Conservation (phyloP, 805 yeast species). For the Ogataea sp. region DNA sequence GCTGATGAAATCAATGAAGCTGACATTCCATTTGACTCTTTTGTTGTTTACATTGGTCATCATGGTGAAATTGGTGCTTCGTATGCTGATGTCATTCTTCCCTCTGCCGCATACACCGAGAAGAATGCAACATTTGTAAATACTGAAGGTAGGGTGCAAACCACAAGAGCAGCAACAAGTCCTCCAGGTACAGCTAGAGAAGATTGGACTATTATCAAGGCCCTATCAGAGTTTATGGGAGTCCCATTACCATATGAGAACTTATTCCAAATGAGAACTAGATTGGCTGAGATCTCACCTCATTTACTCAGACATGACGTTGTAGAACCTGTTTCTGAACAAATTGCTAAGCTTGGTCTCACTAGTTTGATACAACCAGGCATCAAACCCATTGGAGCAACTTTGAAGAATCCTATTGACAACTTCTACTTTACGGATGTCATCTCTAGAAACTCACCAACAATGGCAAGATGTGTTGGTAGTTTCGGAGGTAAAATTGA, state of each 20-base stretch:
- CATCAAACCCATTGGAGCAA: slow-evolving; percentile 29
- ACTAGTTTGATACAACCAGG: slow-evolving; percentile 23
- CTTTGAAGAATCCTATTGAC: slow-evolving; percentile 61
- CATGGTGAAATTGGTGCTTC: slow-evolving; percentile 90
- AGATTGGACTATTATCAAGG: slow-evolving; percentile 85
- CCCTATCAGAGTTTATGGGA: slow-evolving; percentile 69
- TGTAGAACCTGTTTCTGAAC: slow-evolving; percentile 58
- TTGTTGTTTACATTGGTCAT: slow-evolving; percentile 86
- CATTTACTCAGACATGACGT: slow-evolving; percentile 69
- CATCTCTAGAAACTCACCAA: slow-evolving; percentile 78
- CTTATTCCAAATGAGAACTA: slow-evolving; percentile 52
- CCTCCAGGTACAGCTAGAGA: slow-evolving; percentile 88
- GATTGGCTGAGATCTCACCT: slow-evolving; percentile 75
- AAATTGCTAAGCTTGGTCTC: slow-evolving; percentile 50
- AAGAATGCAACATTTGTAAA: slow-evolving; percentile 78
- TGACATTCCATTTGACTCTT: slow-evolving; percentile 76
- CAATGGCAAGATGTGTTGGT: slow-evolving; percentile 82
- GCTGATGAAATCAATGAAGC: slow-evolving; percentile 71
- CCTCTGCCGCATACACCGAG: slow-evolving; percentile 86
- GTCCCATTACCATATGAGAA: slow-evolving; percentile 72
- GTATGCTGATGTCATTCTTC: slow-evolving; percentile 78
- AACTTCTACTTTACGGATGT: slow-evolving; percentile 87
- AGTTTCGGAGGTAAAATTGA: slow-evolving; percentile 62
- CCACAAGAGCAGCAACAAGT: slow-evolving; percentile 78
- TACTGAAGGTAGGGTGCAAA: slow-evolving; percentile 85